Conservation (phyloP, 345 rosid genomes). For the Acer negundo region DNA sequence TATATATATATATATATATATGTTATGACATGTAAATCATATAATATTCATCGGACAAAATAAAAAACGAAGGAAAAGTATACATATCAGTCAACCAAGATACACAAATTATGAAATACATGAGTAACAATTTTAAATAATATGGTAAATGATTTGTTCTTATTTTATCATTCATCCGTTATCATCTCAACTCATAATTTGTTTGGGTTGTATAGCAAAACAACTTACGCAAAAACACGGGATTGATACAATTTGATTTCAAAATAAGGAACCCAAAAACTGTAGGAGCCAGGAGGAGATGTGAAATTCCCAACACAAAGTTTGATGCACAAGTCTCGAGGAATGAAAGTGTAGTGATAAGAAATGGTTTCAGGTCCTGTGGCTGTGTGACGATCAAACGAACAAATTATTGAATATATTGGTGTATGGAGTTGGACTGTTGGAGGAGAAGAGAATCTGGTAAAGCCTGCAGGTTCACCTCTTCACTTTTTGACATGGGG, state of each 20-base stretch:
- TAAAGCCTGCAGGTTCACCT: constrained; percentile 34
- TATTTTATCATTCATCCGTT: no score
- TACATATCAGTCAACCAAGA: no score
- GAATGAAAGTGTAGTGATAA: background rate
- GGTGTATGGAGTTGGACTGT: constrained; percentile 10
- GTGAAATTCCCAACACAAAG: background rate
- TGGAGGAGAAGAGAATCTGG: constrained; percentile 25
- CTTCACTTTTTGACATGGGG: constrained; percentile 34
- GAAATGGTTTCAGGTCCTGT: background rate
- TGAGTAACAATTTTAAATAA: no score
- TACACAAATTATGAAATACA: no score
- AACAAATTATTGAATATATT: background rate
- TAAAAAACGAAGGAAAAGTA: no score
- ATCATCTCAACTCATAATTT: no score
- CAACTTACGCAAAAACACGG: no score
- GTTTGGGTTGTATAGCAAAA: no score
- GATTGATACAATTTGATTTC: no score
- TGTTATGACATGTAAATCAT: background rate
- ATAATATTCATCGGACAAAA: no score
- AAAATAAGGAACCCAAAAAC: background rate
- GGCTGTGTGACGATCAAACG: background rate
- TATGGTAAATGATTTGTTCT: no score
- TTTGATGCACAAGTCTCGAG: constrained; percentile 6
- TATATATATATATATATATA: background rate
- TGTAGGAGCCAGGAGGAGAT: background rate